phyloP scores from a whole-genome alignment of 257 asterid genomes.

The Misopates orontium region DNA sequence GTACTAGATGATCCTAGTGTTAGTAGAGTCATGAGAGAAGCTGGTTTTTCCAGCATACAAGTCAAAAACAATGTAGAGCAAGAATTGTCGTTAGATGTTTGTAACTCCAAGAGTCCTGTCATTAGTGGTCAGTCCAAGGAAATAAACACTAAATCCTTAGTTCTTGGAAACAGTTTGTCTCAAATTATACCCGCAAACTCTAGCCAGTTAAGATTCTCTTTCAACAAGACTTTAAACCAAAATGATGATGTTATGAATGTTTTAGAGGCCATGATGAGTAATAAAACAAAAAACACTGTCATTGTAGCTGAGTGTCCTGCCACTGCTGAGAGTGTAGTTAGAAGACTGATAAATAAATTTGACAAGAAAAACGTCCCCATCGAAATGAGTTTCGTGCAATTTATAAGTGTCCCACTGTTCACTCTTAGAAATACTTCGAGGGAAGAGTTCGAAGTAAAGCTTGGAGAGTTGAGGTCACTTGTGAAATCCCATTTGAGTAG shows the following conservation, averaged over 20 bases:
- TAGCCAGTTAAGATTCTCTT: slow-evolving; percentile 33
- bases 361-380: slow-evolving; percentile 54
- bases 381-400: slow-evolving; percentile 65
- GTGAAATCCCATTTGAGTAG: slow-evolving; percentile 53
- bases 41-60: slow-evolving; percentile 86
- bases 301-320: slow-evolving; percentile 52
- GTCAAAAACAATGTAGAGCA: slow-evolving; percentile 78
- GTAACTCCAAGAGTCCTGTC: slow-evolving; percentile 20
- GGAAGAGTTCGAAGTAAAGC: slow-evolving; percentile 69
- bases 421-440: slow-evolving; percentile 52
- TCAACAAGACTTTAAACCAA: slow-evolving; percentile 26
- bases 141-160: slow-evolving; percentile 31
- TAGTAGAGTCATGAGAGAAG: slow-evolving; percentile 96
- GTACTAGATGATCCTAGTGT: slow-evolving; percentile 93
- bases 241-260: slow-evolving; percentile 55
- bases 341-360: slow-evolving; percentile 64
- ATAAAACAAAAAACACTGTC: slow-evolving; percentile 54
- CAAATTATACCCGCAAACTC: slow-evolving; percentile 23
- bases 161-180: slow-evolving; percentile 36
- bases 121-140: slow-evolving; percentile 31
- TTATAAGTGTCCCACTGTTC: slow-evolving; percentile 77
- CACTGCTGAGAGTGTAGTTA: slow-evolving; percentile 53
- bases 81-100: slow-evolving; percentile 40
- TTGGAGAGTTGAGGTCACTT: slow-evolving; percentile 68
- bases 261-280: slow-evolving; percentile 63